A percentile compares a stretch with the other conserved stretches of the same genome.
Conservation (phyloP, 2,329 filamentous ascomycete genomes). For the Drechslerella coelobrocha region DNA sequence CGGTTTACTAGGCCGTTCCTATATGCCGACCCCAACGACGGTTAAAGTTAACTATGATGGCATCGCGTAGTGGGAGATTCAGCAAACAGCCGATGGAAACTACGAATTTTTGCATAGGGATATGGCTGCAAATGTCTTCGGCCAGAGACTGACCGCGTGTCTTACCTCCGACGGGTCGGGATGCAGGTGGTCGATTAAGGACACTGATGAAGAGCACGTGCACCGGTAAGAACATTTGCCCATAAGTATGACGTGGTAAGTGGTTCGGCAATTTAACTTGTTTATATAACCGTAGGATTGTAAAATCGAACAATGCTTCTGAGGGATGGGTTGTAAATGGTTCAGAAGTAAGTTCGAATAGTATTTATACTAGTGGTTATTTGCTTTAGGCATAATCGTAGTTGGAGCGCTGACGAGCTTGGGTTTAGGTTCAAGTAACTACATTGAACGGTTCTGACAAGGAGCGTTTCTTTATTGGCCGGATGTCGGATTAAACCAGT, state of each 20-base stretch:
- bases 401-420: too few relatives aligned
- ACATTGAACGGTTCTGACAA: too few relatives aligned
- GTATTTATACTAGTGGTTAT: too few relatives aligned
- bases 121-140: background rate
- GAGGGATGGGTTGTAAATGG: too few relatives aligned
- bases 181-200: background rate
- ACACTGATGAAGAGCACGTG: background rate
- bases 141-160: background rate
- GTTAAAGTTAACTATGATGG: background rate
- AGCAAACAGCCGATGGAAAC: background rate
- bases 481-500: too few relatives aligned
- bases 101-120: background rate
- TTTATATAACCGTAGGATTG: background rate
- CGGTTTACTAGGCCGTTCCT: background rate
- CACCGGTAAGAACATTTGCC: background rate
- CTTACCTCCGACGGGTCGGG: background rate
- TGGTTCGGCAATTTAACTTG: background rate
- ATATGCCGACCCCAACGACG: background rate
- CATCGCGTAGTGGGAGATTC: background rate
- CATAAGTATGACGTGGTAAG: background rate
- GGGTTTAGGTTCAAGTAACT: too few relatives aligned
- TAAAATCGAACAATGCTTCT: background rate
- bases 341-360: too few relatives aligned
- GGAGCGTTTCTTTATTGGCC: too few relatives aligned
- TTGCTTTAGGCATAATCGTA: too few relatives aligned